Conservation (phyloP, 2,329 filamentous ascomycete species). For the Triangularia setosa region DNA sequence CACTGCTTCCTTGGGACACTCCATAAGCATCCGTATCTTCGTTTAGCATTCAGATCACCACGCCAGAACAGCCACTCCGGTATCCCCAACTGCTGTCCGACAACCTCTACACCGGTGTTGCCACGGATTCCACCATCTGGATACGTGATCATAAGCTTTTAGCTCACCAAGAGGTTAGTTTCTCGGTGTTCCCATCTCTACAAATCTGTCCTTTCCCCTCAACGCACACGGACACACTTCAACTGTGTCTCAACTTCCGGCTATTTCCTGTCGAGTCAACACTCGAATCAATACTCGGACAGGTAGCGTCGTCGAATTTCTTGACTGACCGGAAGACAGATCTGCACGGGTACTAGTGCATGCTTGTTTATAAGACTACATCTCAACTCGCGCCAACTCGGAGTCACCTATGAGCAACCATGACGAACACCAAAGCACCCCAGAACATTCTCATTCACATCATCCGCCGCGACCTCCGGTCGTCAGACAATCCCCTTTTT, state of each 20-base stretch:
- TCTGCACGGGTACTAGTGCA: not conserved
- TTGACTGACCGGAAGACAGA: not conserved
- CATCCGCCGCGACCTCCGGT: conserved; percentile 67
- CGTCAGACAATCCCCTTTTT: conserved; percentile 71
- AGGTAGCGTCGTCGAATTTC: not conserved
- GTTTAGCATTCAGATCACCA: not conserved
- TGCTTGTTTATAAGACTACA: not conserved
- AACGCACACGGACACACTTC: not conserved
- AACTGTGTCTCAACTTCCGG: not conserved
- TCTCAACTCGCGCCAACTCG: not conserved
- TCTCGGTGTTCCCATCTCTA: too few species aligned
- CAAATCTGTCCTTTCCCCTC: not conserved
- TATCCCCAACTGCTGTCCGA: not conserved
- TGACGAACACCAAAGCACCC: not conserved
- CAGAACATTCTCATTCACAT: conserved; percentile 56
- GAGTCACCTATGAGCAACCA: not conserved
- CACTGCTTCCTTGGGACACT: not conserved
- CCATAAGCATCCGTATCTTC: not conserved
- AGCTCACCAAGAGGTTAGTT: too few species aligned
- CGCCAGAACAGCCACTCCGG: not conserved
- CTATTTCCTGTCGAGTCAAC: not conserved
- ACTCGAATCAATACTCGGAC: too few species aligned
- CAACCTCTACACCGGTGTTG: too few species aligned
- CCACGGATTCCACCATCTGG: too few species aligned
- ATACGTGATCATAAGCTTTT: too few species aligned